Conservation (phyloP, 2,329 filamentous ascomycete genomes). For the Dichotomopilus funicola region DNA sequence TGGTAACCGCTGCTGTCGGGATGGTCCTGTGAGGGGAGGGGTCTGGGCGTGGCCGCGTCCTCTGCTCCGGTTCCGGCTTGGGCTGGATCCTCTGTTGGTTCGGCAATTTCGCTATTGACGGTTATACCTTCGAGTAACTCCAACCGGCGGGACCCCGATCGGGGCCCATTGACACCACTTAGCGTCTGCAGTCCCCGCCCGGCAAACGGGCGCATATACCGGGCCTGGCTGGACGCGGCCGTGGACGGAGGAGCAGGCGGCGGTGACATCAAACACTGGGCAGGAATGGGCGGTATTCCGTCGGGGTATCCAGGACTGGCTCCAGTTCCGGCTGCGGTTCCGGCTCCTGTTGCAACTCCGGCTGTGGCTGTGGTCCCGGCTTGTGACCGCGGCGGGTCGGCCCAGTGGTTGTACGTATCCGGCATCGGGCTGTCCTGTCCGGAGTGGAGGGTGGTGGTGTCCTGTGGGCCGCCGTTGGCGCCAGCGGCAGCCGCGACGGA, state of each 20-base stretch:
- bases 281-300: conserved; percentile 40
- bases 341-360: no score
- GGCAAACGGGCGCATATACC: conserved; percentile 49
- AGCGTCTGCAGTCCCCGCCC: conserved; percentile 52
- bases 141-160: conserved; percentile 5
- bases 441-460: conserved; percentile 11
- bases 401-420: conserved; percentile 49
- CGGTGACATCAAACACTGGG: conserved; percentile 45
- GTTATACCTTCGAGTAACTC: background rate
- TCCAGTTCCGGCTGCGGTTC: no score
- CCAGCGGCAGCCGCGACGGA: conserved; percentile 11
- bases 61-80: background rate
- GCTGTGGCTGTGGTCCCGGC: conserved; percentile 7
- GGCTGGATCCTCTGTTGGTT: conserved; percentile 1
- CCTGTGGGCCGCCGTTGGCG: background rate
- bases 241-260: conserved; percentile 44
- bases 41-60: conserved; percentile 6
- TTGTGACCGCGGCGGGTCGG: conserved; percentile 36
- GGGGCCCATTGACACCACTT: conserved; percentile 30
- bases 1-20: conserved; percentile 30
- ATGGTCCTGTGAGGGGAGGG: conserved; percentile 11
- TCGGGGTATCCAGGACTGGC: conserved; percentile 22
- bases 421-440: conserved; percentile 40
- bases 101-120: background rate
- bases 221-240: conserved; percentile 43